Evolutionary conservation across 169 alveolate genomes (phyloP).

Genomic region (Plasmodium inui): DNA sequence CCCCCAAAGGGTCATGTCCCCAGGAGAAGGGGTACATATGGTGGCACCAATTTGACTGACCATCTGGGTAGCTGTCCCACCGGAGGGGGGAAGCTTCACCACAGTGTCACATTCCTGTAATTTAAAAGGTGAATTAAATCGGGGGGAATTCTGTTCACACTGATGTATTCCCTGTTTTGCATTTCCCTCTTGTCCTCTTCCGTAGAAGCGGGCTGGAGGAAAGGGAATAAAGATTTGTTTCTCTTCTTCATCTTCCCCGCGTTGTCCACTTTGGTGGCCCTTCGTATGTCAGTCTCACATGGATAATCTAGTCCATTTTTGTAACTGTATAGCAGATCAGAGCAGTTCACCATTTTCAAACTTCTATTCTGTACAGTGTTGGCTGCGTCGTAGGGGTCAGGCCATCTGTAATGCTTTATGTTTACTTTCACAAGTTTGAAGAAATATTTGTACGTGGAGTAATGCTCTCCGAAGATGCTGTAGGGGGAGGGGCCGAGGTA

Average conservation of each 20-base stretch:
- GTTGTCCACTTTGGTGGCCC: slow-evolving; percentile 11
- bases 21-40: too few relatives aligned
- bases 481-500: slow-evolving; percentile 56
- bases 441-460: slow-evolving; percentile 19
- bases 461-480: slow-evolving; percentile 45
- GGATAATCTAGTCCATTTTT: not conserved
- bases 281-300: not conserved
- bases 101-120: slow-evolving; percentile 14
- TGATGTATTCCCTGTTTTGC: not conserved
- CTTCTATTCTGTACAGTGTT: not conserved
- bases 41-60: too few relatives aligned
- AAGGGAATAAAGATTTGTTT: not conserved
- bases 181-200: not conserved
- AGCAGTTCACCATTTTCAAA: not conserved
- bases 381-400: not conserved
- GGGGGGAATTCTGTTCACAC: slow-evolving; percentile 31
- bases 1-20: too few relatives aligned
- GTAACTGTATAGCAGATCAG: not conserved
- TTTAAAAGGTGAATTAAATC: slow-evolving; percentile 48
- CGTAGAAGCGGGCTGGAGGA: not conserved
- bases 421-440: slow-evolving; percentile 22
- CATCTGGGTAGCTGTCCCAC: too few relatives aligned
- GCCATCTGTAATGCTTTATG: slow-evolving; percentile 12
- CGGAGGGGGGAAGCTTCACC: not conserved
- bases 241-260: not conserved